Conservation (phyloP, 1,139 yeast genomes). For the Tardiomyces blankii region DNA sequence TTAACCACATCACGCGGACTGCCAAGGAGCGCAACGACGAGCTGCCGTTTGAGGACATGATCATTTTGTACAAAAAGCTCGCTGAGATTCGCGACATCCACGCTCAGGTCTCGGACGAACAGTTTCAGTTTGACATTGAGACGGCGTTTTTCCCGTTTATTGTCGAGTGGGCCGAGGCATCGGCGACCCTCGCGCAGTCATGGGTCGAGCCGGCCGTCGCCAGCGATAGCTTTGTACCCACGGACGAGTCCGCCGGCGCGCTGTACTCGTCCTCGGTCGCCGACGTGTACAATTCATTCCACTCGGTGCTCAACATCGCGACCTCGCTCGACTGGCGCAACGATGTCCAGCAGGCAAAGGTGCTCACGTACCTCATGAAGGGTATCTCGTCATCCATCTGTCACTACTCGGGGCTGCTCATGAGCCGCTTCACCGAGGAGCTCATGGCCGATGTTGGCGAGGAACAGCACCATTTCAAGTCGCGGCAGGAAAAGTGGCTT, state of each 20-base stretch:
- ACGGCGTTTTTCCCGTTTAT: slow-evolving; percentile 47
- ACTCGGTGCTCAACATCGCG: slow-evolving; percentile 44
- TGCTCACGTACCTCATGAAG: slow-evolving; percentile 48
- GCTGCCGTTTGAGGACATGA: slow-evolving; percentile 48
- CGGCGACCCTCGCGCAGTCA: slow-evolving; percentile 36
- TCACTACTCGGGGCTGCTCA: slow-evolving; percentile 38
- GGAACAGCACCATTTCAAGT: slow-evolving; percentile 10
- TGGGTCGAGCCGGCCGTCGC: slow-evolving; percentile 47
- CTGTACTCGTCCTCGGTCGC: slow-evolving; percentile 46
- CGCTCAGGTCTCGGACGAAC: slow-evolving; percentile 33
- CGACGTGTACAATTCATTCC: slow-evolving; percentile 56
- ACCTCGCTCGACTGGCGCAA: slow-evolving; percentile 52
- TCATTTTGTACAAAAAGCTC: slow-evolving; percentile 47
- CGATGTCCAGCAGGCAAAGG: slow-evolving; percentile 46
- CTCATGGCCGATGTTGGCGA: slow-evolving; percentile 24
- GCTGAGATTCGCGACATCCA: slow-evolving; percentile 45
- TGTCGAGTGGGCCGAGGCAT: slow-evolving; percentile 43
- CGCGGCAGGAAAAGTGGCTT: slow-evolving; percentile 28
- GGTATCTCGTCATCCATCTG: slow-evolving; percentile 52
- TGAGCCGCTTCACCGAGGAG: slow-evolving; percentile 40
- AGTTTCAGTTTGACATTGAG: slow-evolving; percentile 50
- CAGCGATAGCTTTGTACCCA: slow-evolving; percentile 45
- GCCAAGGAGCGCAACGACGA: slow-evolving; percentile 26
- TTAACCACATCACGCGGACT: slow-evolving; percentile 41
- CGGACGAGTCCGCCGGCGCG: slow-evolving; percentile 32